Evolutionary conservation across 1,139 yeast genomes (phyloP).

Genomic region (Saccharomycopsis hybrid): DNA sequence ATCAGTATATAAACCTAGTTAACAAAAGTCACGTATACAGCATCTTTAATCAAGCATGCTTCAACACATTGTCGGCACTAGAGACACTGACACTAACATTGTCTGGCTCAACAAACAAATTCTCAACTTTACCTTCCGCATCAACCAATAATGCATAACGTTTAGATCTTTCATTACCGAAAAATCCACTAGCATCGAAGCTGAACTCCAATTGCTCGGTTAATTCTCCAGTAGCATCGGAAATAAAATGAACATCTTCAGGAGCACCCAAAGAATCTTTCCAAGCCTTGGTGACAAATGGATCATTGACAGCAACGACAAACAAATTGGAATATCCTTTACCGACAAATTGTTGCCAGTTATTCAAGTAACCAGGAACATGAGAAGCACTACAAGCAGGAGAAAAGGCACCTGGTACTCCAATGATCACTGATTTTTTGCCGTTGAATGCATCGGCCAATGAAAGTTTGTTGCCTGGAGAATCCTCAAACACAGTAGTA

Average conservation of each 20-base stretch:
- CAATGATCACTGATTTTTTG: slow-evolving; percentile 55
- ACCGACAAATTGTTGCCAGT: slow-evolving; percentile 44
- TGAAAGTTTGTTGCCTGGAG: slow-evolving; percentile 13
- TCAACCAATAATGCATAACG: slow-evolving; percentile 66
- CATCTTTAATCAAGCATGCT: slow-evolving; percentile 16
- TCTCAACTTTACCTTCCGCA: slow-evolving; percentile 52
- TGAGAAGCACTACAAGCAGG: slow-evolving; percentile 78
- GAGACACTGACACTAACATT: slow-evolving; percentile 60
- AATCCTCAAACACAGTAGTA: slow-evolving; percentile 13
- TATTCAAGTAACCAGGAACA: slow-evolving; percentile 68
- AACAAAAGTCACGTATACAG: not conserved
- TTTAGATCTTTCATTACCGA: slow-evolving; percentile 69
- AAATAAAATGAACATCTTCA: slow-evolving; percentile 48
- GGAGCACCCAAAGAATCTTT: slow-evolving; percentile 37
- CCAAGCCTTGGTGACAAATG: slow-evolving; percentile 84
- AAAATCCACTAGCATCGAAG: slow-evolving; percentile 65
- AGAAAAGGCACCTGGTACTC: slow-evolving; percentile 89
- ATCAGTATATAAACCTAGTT: not conserved
- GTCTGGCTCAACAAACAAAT: slow-evolving; percentile 75
- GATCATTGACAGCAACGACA: slow-evolving; percentile 77
- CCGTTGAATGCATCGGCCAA: slow-evolving; percentile 4
- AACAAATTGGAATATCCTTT: slow-evolving; percentile 59
- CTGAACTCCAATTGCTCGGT: slow-evolving; percentile 55
- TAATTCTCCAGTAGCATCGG: slow-evolving; percentile 74
- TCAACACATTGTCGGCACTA: slow-evolving; percentile 41